Evolutionary conservation across 2,329 filamentous ascomycete genomes (phyloP), one percentile per base, ranked within the genome.

Genomic region (Colletotrichum chrysophilum): DNA sequence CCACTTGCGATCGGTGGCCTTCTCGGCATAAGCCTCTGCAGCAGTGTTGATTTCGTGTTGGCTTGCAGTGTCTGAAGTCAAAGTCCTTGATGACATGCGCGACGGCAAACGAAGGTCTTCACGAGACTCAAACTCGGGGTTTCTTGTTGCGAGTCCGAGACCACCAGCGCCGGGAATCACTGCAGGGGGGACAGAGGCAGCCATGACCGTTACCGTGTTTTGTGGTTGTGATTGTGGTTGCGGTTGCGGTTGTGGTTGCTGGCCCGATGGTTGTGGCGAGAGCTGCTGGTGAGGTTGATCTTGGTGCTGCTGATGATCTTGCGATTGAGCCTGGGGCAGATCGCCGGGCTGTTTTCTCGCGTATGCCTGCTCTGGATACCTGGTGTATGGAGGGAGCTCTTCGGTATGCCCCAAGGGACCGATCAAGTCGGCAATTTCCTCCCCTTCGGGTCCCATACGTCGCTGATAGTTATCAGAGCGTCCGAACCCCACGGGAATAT

Each of bases 381-480:
- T 90, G 16, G 95, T 95, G 82, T 98, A 98, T 1, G 96, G 96
- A 14, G 96, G 96, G 21, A 98, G 87, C 83, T 98, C 95, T 84
- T 98, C 96, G 2, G 94, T 93, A 81, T 98, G 96, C 2, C 96
- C 96, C 80, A 98, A 92, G 1, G 94, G 94, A 2, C 96, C 96
- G 67, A 98, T 93, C 70, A 98, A 91, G 82, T 96, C 96, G 62
- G 94, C 95, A n/a, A 91, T 88, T 79, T 98, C 96, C 84, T 98
- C 95, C 68, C 95, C 95, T 72, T 96, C 94, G 0, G 95, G 93
- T 0, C 94, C 94, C 67, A 95, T 85, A 67, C 93, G 92, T 77
- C 94, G 88, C 80, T 93, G 94, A 79, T 96, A 98, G 70, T 89
- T 87, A 75, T 90, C 91, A 7, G 88, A 88, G 43, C 92, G 86